Evolutionary conservation across 139 green algal species (phyloP).

Genomic region (Tetratostichococcus sp.): DNA sequence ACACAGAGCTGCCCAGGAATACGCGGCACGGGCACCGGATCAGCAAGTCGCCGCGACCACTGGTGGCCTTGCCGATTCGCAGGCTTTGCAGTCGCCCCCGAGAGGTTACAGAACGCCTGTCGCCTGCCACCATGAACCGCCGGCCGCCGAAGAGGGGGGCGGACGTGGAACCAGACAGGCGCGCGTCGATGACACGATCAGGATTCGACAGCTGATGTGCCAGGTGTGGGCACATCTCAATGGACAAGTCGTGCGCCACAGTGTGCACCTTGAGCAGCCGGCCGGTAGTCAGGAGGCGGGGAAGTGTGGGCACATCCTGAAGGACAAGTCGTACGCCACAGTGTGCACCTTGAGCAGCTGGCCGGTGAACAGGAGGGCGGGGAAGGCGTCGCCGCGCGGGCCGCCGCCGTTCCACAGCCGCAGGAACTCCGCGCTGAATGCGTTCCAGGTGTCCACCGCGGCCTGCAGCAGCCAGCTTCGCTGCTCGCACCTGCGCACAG

Average conservation of each 20-base stretch:
- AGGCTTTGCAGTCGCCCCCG: too few species aligned
- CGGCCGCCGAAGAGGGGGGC: too few species aligned
- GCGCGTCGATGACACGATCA: too few species aligned
- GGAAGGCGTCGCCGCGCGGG: slow-evolving; percentile 39
- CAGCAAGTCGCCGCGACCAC: too few species aligned
- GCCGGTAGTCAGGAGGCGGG: slow-evolving; percentile 30
- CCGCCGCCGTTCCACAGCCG: slow-evolving; percentile 52
- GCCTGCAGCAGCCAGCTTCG: slow-evolving; percentile 54
- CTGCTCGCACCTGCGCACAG: slow-evolving; percentile 34
- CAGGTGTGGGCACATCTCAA: neutral
- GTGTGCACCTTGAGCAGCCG: neutral
- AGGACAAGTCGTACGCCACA: neutral
- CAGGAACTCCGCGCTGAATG: slow-evolving; percentile 64
- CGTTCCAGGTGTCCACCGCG: slow-evolving; percentile 53
- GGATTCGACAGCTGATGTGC: too few species aligned
- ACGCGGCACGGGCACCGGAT: too few species aligned
- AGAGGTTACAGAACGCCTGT: too few species aligned
- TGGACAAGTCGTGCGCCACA: neutral
- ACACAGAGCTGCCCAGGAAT: too few species aligned
- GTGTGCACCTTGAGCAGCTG: neutral
- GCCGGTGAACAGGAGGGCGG: slow-evolving; percentile 30
- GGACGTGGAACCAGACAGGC: too few species aligned
- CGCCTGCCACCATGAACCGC: too few species aligned
- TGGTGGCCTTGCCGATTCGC: too few species aligned
- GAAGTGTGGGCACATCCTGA: neutral